phyloP scores from a whole-genome alignment of 2,329 filamentous ascomycete species.

The Beauveria australis region DNA sequence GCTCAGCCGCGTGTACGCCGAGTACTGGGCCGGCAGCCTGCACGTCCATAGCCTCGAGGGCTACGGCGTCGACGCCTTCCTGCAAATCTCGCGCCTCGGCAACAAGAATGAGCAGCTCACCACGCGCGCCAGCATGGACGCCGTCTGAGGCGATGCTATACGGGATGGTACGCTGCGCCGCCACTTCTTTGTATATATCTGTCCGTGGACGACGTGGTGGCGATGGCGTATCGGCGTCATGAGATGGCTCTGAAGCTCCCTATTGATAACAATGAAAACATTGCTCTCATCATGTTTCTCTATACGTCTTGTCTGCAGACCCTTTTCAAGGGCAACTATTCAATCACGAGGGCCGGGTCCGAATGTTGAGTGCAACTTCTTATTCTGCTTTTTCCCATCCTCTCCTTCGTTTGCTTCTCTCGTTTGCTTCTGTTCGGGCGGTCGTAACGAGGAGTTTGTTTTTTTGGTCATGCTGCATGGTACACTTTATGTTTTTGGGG shows the following conservation, averaged over 20 bases:
- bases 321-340: too few relatives aligned
- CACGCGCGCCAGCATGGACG: conserved; percentile 68
- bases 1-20: conserved; percentile 87
- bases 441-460: conserved; percentile 3
- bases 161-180: neutral
- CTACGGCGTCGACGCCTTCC: conserved; percentile 90
- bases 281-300: neutral
- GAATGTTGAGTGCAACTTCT: neutral
- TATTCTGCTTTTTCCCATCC: neutral
- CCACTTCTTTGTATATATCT: neutral
- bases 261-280: neutral
- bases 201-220: neutral
- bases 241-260: neutral
- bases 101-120: conserved; percentile 96
- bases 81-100: conserved; percentile 91
- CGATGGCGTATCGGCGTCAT: neutral
- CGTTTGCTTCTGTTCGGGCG: neutral
- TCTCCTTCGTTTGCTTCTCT: neutral
- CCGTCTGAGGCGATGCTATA: conserved; percentile 41
- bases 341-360: too few relatives aligned
- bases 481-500: neutral
- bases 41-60: conserved; percentile 90
- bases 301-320: neutral
- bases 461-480: neutral
- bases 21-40: conserved; percentile 93